phyloP scores from a whole-genome alignment of 2,329 filamentous ascomycete genomes.

The Phymatotrichopsis omnivora region DNA sequence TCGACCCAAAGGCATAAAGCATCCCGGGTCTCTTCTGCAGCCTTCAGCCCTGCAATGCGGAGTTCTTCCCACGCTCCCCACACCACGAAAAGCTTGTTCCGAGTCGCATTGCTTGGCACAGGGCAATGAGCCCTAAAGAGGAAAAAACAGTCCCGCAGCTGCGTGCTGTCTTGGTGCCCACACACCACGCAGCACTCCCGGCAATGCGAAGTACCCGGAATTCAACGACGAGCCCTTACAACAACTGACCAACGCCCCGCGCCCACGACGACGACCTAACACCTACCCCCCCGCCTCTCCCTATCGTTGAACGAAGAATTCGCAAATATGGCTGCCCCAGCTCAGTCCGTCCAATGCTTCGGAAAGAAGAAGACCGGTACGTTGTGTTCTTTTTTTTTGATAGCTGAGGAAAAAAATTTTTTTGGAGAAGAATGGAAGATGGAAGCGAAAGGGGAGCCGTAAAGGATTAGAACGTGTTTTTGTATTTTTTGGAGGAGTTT shows the following conservation, averaged over 20 bases:
- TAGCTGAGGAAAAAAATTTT: not conserved
- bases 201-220: not conserved
- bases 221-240: not conserved
- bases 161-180: not conserved
- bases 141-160: too few relatives aligned
- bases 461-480: too few relatives aligned
- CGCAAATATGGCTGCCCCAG: conserved; percentile 60
- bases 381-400: too few relatives aligned
- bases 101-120: too few relatives aligned
- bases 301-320: conserved; percentile 18
- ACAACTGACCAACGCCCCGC: not conserved
- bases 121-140: too few relatives aligned
- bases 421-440: not conserved
- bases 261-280: conserved; percentile 9
- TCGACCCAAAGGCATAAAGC: conserved; percentile 44
- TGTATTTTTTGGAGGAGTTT: conserved; percentile 9
- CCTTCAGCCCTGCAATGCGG: too few relatives aligned
- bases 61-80: too few relatives aligned
- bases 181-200: too few relatives aligned
- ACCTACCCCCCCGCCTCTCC: conserved; percentile 10
- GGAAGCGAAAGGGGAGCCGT: not conserved
- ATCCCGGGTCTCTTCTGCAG: too few relatives aligned
- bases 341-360: conserved; percentile 89
- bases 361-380: conserved; percentile 85
- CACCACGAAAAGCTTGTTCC: too few relatives aligned